phyloP scores from a whole-genome alignment of 73 alveolate genomes.

The Paramecium sonneborni region DNA sequence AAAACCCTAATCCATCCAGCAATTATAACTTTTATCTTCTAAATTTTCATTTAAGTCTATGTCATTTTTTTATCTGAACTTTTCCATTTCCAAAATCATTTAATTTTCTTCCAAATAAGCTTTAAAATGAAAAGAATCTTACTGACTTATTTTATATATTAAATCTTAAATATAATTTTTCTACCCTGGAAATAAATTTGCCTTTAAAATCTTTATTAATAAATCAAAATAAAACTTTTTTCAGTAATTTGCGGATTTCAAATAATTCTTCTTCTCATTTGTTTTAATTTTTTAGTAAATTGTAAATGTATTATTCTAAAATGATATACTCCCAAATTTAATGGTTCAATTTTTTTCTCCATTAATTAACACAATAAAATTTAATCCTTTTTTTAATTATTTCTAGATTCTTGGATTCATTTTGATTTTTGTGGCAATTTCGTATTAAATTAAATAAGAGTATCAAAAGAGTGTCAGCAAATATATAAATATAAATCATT shows the following conservation, averaged over 20 bases:
- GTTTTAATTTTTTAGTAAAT: background rate
- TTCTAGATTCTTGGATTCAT: background rate
- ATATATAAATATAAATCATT: background rate
- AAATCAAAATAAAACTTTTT: constrained; percentile 42
- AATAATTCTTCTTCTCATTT: constrained; percentile 52
- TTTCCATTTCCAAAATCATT: constrained; percentile 35
- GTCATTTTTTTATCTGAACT: background rate
- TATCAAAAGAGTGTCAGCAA: background rate
- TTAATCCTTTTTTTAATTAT: background rate
- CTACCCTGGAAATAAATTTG: constrained; percentile 41
- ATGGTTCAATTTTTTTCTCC: constrained; percentile 59
- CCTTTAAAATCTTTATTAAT: constrained; percentile 31
- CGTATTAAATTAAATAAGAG: background rate
- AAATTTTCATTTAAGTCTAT: background rate
- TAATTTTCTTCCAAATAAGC: constrained; percentile 63
- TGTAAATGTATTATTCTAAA: too few relatives aligned
- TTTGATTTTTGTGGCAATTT: background rate
- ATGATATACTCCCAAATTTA: too few relatives aligned
- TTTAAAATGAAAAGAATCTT: constrained; percentile 17
- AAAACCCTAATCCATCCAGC: constrained; percentile 90
- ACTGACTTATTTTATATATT: constrained; percentile 13
- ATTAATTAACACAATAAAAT: background rate
- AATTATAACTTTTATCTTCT: constrained; percentile 71
- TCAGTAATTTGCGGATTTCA: constrained; percentile 1
- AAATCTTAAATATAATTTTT: background rate